Evolutionary conservation across 2,329 filamentous ascomycete genomes (phyloP).

Genomic region (Hymenoscyphus albidus): DNA sequence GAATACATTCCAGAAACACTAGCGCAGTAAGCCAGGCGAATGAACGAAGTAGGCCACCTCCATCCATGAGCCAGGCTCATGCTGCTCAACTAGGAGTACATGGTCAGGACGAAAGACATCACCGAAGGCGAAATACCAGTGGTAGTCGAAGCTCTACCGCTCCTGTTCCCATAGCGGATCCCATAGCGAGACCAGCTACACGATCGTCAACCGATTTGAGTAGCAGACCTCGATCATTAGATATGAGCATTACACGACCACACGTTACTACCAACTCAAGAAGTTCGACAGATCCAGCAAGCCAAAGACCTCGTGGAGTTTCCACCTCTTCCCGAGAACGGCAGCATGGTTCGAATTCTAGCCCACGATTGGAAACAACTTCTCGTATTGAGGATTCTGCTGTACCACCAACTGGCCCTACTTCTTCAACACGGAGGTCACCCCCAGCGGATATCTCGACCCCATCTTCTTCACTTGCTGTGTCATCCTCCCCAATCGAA

Average conservation of each 20-base stretch:
- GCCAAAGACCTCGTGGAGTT: slow-evolving; percentile 22
- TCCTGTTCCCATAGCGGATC: slow-evolving; percentile 42
- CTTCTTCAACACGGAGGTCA: slow-evolving; percentile 21
- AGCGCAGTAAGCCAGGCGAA: slow-evolving; percentile 45
- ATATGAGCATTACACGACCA: slow-evolving; percentile 22
- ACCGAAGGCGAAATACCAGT: slow-evolving; percentile 50
- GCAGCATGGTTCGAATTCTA: slow-evolving; percentile 22
- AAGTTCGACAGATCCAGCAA: slow-evolving; percentile 31
- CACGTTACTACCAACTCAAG: slow-evolving; percentile 20
- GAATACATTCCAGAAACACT: slow-evolving; percentile 45
- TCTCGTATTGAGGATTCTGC: slow-evolving; percentile 19
- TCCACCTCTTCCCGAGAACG: slow-evolving; percentile 18
- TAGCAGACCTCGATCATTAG: slow-evolving; percentile 36
- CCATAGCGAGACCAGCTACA: slow-evolving; percentile 46
- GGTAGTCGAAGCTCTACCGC: slow-evolving; percentile 52
- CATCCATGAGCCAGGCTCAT: slow-evolving; percentile 43
- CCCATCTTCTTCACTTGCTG: slow-evolving; percentile 17
- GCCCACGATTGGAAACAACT: slow-evolving; percentile 17
- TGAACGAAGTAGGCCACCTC: slow-evolving; percentile 48
- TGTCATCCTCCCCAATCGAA: slow-evolving; percentile 21
- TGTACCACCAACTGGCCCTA: slow-evolving; percentile 7
- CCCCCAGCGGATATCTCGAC: slow-evolving; percentile 25
- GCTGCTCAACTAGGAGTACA: slow-evolving; percentile 47
- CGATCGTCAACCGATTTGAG: slow-evolving; percentile 64
- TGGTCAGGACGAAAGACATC: slow-evolving; percentile 43